Base-by-base conservation (phyloP, 2,329 filamentous ascomycete genomes). In the Cladosporium sp. region DNA sequence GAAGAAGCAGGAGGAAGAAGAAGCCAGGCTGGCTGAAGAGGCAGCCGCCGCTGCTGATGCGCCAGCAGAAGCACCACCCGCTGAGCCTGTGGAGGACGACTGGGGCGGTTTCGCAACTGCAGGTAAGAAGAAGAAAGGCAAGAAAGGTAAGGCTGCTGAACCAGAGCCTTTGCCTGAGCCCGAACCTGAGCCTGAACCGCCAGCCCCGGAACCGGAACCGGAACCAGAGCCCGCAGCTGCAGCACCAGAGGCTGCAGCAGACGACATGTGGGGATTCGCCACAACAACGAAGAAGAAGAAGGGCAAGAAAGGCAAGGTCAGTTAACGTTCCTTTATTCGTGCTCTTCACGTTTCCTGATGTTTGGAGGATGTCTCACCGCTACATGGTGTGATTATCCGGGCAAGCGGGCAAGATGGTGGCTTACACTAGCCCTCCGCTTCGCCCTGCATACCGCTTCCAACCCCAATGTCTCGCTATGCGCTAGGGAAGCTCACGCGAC, bases 1-100 rank as follows among this genome's bases (percentile, higher is more conserved):
- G 66, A 76, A 77, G 68, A 74, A 78, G 64, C 72, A 79, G 65
- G 74, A 76, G 61, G 78, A 79, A 67, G 74, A 76, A 61, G 75
- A 75, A 67, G 73, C 75, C 65, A 74, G 75, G 64, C 71, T 74
- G 53, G 75, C 72, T 62, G 75, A 75, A 34, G 75, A 70, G 28
- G 76, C 70, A 53, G 67, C 70, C 58, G 71, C 69, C 43, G 70
- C 72, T 28, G 67, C 43, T 30, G 61, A 59, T 30, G 61, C 60
- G 30, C 70, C 72, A 36, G 67, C 68, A 34, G 71, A 48, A 34
- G 30, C 57, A 49, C 34, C 49, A 16, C 36, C 75, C 58, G 69
- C 73, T 43, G 69, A 64, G 48, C 71, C 76, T 14, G 66, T 73
- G 11, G 71, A 75, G 53, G 72, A 73, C 69, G 76, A 77, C 1